Percentiles rank a stretch among this genome's conserved stretches.
Evolutionary conservation across 2,329 filamentous ascomycete species (phyloP).

Genomic region (Aspergillus udagawae): DNA sequence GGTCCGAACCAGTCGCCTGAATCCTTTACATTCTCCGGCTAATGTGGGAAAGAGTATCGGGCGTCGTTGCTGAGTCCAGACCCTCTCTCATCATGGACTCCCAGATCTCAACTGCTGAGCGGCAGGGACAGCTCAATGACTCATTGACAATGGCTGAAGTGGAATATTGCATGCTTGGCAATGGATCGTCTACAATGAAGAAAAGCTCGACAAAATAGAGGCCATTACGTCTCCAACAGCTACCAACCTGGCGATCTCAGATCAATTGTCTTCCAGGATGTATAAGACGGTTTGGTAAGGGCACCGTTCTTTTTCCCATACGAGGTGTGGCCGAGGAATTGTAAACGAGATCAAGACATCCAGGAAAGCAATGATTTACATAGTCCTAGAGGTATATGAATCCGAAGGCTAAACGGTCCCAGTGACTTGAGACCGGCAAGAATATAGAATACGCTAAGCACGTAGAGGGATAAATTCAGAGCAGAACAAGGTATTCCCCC

Average conservation of each 20-base stretch:
- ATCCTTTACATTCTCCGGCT: not conserved
- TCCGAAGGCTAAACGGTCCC: not conserved
- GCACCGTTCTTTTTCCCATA: not conserved
- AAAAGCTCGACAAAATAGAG: not conserved
- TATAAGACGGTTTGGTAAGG: not conserved
- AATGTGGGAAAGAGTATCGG: not conserved
- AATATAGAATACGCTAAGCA: not conserved
- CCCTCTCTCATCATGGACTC: not conserved
- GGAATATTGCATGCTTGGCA: no score
- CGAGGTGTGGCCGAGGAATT: no score
- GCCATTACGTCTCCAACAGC: not conserved
- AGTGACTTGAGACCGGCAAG: not conserved
- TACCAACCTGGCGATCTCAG: not conserved
- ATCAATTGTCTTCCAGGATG: not conserved
- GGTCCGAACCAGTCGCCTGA: not conserved
- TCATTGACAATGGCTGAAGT: not conserved
- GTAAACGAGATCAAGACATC: not conserved
- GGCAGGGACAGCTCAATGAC: not conserved
- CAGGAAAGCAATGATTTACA: not conserved
- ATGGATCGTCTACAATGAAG: not conserved
- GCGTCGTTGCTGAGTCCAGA: not conserved
- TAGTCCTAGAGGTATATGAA: not conserved
- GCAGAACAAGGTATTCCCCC: not conserved
- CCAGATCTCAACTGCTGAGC: not conserved
- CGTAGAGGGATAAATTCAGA: not conserved